Conservation (phyloP, 306 rosid genomes). For the Begonia fuchsioides region DNA sequence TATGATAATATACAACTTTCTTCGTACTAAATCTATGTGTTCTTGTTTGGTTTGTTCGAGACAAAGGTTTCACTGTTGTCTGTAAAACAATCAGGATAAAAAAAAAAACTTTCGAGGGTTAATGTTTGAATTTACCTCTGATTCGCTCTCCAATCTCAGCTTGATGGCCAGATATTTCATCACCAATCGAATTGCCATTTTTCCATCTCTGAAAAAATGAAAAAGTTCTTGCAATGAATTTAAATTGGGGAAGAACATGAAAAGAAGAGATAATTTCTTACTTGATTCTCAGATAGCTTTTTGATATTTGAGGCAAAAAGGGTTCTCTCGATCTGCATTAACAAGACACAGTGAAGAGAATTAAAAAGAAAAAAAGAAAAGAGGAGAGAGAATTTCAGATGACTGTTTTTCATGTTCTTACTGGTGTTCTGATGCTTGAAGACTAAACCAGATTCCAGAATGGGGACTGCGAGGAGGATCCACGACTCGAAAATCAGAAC, state of each 20-base stretch:
- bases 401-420: slow-evolving; percentile 17
- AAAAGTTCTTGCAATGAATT: too few species aligned
- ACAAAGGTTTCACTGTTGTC: too few species aligned
- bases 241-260: neutral
- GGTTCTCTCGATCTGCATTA: slow-evolving; percentile 67
- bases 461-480: slow-evolving; percentile 82
- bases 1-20: too few species aligned
- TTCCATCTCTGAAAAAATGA: slow-evolving; percentile 51
- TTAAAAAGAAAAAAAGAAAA: too few species aligned
- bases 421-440: slow-evolving; percentile 88
- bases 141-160: slow-evolving; percentile 76
- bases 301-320: slow-evolving; percentile 81
- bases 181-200: slow-evolving; percentile 81
- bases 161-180: slow-evolving; percentile 78
- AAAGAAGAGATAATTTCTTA: slow-evolving; percentile 8
- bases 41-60: too few species aligned
- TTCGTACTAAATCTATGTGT: too few species aligned
- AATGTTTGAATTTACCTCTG: slow-evolving; percentile 36
- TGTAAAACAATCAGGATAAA: too few species aligned
- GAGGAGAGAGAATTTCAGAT: too few species aligned
- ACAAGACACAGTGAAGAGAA: slow-evolving; percentile 3
- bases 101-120: too few species aligned
- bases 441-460: slow-evolving; percentile 92
- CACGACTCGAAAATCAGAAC: slow-evolving; percentile 47
- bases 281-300: slow-evolving; percentile 92